Base-by-base conservation (phyloP, 345 rosid species). In the Laguncularia racemosa region DNA sequence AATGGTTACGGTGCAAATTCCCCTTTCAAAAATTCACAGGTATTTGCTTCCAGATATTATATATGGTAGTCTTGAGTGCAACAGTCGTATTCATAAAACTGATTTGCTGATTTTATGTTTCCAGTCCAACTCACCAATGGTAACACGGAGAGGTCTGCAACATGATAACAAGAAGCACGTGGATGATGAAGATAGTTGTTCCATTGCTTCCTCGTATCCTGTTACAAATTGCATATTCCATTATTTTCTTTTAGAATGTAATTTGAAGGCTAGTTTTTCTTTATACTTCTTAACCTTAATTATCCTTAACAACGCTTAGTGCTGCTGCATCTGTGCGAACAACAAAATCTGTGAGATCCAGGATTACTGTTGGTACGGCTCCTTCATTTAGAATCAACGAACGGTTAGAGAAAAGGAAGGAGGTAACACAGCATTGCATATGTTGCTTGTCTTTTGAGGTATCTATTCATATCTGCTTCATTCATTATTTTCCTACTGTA, bases 181-280 rank as follows among this genome's bases (percentile, higher is more conserved):
- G 11, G 96, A 85, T 55, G 99, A 93, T 0, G 99, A 86, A 44
- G 99, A 95, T 73, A 79, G 52, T 71, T 80, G 82, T 73, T 90
- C 97, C 18, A 64, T 88, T 1, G 67, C 88, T 64, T 95, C 99
- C 73, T 88, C 96, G 92, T 95, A 95, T 87, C 92, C 95, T 89
- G 44, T 57, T 51, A 11, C 33, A 4, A 16, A 47, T 55, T 56
- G 48, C 33, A 20, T 43, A 18, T 21, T 61, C 16, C 53, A 43
- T 51, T 14, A 18, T 18, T 12, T 51, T 51, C 52, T 51, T 12
- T 51, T 13, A 28, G 13, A n/a, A 53, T 54, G 17, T 53, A 20
- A 33, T 47, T 6, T 38, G 45, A 38, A 46, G 28, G 17, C 19
- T 45, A 53, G 20, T 46, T 66, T 28, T 28, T 12, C 14, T 54